These are phyloP conservation scores for Zymoseptoria ardabiliae DNA, from an alignment of 2,329 filamentous ascomycete species.

Conservation along the genomic window DNA sequence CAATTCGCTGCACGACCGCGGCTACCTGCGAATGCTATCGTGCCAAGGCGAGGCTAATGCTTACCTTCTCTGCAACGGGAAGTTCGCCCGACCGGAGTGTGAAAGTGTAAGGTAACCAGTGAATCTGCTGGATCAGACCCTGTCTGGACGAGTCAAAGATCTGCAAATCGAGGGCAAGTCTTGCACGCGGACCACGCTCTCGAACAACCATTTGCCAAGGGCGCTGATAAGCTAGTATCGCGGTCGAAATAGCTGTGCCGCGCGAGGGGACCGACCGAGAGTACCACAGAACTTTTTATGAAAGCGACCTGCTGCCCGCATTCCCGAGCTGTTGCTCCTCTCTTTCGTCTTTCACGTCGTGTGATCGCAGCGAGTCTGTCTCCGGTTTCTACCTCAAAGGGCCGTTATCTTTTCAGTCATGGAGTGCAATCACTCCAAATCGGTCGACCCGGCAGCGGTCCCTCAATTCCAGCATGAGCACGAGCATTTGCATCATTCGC, in stretches of 20 bases:
- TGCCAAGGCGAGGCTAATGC: not conserved
- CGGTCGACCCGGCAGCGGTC: constrained; percentile 32
- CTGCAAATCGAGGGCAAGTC: not conserved
- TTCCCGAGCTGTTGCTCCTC: not conserved
- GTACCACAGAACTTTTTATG: not conserved
- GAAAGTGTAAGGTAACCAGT: not conserved
- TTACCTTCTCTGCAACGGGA: not conserved
- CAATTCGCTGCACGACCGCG: not conserved
- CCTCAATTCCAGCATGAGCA: constrained; percentile 35
- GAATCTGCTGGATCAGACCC: not conserved
- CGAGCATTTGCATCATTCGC: constrained; percentile 33
- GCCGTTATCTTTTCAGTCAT: not conserved
- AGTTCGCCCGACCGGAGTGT: not conserved
- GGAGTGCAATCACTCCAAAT: not conserved
- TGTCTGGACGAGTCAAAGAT: not conserved
- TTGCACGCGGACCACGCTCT: not conserved
- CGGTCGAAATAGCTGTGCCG: not conserved
- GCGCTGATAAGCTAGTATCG: not conserved
- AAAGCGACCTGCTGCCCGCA: not conserved
- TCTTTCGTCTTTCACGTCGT: not conserved
- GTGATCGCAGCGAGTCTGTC: not conserved
- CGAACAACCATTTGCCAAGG: not conserved
- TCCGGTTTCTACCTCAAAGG: not conserved
- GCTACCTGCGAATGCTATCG: not conserved
- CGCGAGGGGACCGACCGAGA: not conserved